These are phyloP conservation scores for Plasmodium chabaudi DNA, from an alignment of 169 alveolate species.

Conservation along the genomic window DNA sequence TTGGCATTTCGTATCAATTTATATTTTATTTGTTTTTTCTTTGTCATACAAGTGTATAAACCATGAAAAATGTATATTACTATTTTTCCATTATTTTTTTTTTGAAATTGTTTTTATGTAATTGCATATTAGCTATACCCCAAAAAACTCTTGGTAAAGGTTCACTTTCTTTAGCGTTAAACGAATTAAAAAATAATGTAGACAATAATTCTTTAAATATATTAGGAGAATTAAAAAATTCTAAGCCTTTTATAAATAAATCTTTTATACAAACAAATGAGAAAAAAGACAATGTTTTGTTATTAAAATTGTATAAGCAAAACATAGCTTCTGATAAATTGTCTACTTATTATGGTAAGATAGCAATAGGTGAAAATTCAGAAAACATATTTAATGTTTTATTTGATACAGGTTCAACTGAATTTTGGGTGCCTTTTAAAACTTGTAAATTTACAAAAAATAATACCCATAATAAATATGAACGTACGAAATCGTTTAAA, in stretches of 20 bases:
- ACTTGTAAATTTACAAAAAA: slow-evolving; percentile 31
- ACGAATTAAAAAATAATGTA: too few species aligned
- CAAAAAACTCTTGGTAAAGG: too few species aligned
- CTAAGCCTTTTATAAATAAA: background rate
- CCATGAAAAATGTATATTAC: too few species aligned
- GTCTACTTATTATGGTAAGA: slow-evolving; percentile 72
- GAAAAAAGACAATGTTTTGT: slow-evolving; percentile 13
- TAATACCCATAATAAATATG: slow-evolving; percentile 51
- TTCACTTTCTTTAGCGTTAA: too few species aligned
- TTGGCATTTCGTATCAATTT: too few species aligned
- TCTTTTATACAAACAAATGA: slow-evolving; percentile 14
- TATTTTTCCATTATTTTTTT: too few species aligned
- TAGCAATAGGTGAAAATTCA: slow-evolving; percentile 67
- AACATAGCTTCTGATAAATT: slow-evolving; percentile 42
- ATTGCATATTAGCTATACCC: too few species aligned
- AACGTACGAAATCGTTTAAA: slow-evolving; percentile 38
- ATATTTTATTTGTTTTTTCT: too few species aligned
- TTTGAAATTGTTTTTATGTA: too few species aligned
- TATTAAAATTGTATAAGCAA: slow-evolving; percentile 56
- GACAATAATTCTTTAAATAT: background rate
- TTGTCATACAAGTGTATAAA: too few species aligned
- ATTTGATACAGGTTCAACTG: slow-evolving; percentile 88
- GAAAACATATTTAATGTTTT: slow-evolving; percentile 80
- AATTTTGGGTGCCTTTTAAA: slow-evolving; percentile 85
- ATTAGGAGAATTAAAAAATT: background rate